Base-by-base conservation (phyloP, 202 grass and related monocot genomes). In the Cymbopogon flexuosus region DNA sequence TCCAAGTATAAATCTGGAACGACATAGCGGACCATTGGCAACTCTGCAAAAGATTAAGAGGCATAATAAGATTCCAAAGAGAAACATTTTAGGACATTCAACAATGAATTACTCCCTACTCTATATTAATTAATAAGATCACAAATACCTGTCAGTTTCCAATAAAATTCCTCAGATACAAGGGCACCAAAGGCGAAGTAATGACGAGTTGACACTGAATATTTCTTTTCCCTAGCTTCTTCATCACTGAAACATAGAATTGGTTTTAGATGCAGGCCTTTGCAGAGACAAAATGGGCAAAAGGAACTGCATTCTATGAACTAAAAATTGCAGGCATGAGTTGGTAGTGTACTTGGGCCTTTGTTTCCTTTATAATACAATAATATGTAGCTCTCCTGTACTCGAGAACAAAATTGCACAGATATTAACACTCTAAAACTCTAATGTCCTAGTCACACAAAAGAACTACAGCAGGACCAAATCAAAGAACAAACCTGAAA, bases 171-270 rank as follows among this genome's bases (percentile, higher is more conserved):
- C 81, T 93, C 88, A 54, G 88, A 84, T 72, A 93, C 83, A 80
- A 88, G 65, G 59, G 83, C 83, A 59, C 88, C 85, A 75, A 93
- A 93, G n/a, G n/a, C n/a, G 33, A 93, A 93, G 68, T 93, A 93
- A 61, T 93, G 79, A 43, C 64, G 75, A 66, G 91, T 93, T 30
- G 80, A 93, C 3, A 93, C 83, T 0, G 85, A 88, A 59, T 93
- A 93, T 59, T 90, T 90, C 47, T 87, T 90, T 49, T 37, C 13
- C 83, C 72, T 90, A 61, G 91, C 88, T 86, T 90, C 85, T 77
- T 93, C 83, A 23, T 88, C 91, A 81, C 88, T 90, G 66, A 41
- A 75, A 66, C 3, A 84, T 57, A 22, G 8, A 81, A 64, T 45
- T 83, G 19, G 10, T 65, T 67, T 60, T 10, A 72, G 29, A 56